Percentiles rank a stretch among this genome's conserved stretches.
Evolutionary conservation across 1,284 basidiomycete species (phyloP).

Genomic region (Omphalotus olearius): DNA sequence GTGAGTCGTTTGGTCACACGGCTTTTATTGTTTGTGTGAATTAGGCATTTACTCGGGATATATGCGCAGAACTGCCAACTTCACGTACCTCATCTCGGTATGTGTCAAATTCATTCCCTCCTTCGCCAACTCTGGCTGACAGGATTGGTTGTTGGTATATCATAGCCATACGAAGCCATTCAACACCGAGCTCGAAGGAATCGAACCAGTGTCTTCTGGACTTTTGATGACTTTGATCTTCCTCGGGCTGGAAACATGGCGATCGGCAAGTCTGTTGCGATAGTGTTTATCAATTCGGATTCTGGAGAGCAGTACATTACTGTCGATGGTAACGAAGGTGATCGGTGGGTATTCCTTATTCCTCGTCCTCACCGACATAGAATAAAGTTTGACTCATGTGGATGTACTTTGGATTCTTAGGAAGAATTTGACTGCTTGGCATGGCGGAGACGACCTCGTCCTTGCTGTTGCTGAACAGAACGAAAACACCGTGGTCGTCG

Average conservation of each 20-base stretch:
- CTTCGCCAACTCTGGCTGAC: slow-evolving; percentile 1
- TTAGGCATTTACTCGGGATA: neutral
- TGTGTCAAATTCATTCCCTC: slow-evolving; percentile 16
- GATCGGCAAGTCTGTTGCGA: slow-evolving; percentile 49
- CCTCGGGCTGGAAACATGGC: slow-evolving; percentile 47
- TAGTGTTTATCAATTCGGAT: slow-evolving; percentile 73
- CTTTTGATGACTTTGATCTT: slow-evolving; percentile 65
- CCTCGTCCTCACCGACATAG: neutral
- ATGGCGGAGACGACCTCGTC: slow-evolving; percentile 66
- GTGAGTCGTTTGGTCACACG: slow-evolving; percentile 3
- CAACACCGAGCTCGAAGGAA: slow-evolving; percentile 58
- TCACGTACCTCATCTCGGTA: slow-evolving; percentile 58
- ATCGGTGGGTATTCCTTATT: slow-evolving; percentile 40
- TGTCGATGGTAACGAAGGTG: slow-evolving; percentile 72
- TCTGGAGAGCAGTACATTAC: slow-evolving; percentile 77
- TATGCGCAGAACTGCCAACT: slow-evolving; percentile 40
- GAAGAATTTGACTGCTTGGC: slow-evolving; percentile 80
- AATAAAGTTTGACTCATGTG: neutral
- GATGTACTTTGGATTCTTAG: slow-evolving; percentile 25
- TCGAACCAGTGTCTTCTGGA: slow-evolving; percentile 55
- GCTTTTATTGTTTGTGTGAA: neutral
- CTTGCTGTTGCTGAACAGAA: slow-evolving; percentile 56
- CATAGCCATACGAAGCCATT: slow-evolving; percentile 69
- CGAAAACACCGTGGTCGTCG: slow-evolving; percentile 80
- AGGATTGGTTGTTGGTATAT: neutral